Conservation (phyloP, 495 filamentous ascomycete species). For the Podospora didyma region DNA sequence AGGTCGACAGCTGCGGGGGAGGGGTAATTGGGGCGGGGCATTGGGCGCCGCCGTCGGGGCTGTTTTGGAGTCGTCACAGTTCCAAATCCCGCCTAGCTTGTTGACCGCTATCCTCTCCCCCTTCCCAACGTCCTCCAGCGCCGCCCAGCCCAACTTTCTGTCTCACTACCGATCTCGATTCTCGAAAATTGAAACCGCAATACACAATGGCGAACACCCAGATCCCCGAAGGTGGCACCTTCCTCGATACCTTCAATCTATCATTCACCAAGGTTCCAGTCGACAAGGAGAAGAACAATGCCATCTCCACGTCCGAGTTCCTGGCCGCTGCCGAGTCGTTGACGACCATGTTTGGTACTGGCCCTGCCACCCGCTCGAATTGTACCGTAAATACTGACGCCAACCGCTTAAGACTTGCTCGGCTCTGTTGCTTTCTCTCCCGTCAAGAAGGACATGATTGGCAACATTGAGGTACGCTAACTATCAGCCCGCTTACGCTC, state of each 20-base stretch:
- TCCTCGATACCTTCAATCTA: conserved; percentile 75
- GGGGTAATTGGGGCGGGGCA: background rate
- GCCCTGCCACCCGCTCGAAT: background rate
- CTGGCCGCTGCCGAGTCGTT: conserved; percentile 85
- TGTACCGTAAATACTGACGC: background rate
- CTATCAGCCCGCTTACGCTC: background rate
- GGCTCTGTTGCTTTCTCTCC: conserved; percentile 76
- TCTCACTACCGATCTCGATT: background rate
- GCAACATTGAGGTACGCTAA: conserved; percentile 78
- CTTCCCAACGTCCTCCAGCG: background rate
- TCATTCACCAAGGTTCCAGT: conserved; percentile 81
- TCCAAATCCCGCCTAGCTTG: background rate
- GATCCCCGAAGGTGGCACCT: conserved; percentile 65
- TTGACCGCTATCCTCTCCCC: conserved; percentile 4
- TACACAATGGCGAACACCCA: conserved; percentile 17
- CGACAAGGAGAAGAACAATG: conserved; percentile 65
- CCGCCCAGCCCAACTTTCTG: background rate
- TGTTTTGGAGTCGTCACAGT: conserved; percentile 1
- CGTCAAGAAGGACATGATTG: conserved; percentile 85
- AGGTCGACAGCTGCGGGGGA: no score
- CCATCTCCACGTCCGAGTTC: conserved; percentile 80
- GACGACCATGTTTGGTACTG: conserved; percentile 77
- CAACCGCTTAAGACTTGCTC: conserved; percentile 59
- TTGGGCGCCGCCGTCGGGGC: background rate
- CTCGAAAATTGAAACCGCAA: conserved; percentile 6